phyloP scores from a whole-genome alignment of 768 basidiomycete species.

The Nidula microcarpa region DNA sequence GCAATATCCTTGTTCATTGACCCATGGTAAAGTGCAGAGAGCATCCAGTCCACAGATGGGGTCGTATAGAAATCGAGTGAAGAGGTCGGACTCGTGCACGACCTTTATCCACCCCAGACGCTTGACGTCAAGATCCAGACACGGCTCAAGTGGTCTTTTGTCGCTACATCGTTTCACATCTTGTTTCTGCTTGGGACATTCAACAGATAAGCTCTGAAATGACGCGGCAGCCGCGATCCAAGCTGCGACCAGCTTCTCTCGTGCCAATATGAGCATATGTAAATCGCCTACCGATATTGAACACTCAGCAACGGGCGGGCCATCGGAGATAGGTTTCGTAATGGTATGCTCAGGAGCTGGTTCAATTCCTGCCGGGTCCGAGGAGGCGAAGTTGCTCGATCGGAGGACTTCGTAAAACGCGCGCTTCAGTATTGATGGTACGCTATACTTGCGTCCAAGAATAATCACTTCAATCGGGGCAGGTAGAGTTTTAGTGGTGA shows the following conservation, averaged over 20 bases:
- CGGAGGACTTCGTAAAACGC: too few species aligned
- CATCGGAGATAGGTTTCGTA: too few species aligned
- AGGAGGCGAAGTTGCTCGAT: too few species aligned
- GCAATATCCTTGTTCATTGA: not conserved
- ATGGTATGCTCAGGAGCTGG: too few species aligned
- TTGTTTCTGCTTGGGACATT: not conserved
- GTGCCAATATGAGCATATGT: not conserved
- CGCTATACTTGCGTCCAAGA: too few species aligned
- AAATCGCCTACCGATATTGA: too few species aligned
- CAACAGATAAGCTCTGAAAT: not conserved
- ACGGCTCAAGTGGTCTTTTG: not conserved
- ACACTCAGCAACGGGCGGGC: too few species aligned
- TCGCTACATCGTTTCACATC: not conserved
- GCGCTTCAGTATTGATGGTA: too few species aligned
- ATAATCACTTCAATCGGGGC: too few species aligned
- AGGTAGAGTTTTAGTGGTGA: too few species aligned
- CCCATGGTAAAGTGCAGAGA: not conserved
- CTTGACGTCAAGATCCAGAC: not conserved
- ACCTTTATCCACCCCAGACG: not conserved
- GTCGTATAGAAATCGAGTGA: not conserved
- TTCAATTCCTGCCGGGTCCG: too few species aligned
- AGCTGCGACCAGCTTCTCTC: not conserved
- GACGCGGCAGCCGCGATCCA: not conserved
- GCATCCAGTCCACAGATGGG: not conserved
- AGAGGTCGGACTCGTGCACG: not conserved